phyloP scores from a whole-genome alignment of 2,329 filamentous ascomycete genomes.

The Pseudocercospora musae region DNA sequence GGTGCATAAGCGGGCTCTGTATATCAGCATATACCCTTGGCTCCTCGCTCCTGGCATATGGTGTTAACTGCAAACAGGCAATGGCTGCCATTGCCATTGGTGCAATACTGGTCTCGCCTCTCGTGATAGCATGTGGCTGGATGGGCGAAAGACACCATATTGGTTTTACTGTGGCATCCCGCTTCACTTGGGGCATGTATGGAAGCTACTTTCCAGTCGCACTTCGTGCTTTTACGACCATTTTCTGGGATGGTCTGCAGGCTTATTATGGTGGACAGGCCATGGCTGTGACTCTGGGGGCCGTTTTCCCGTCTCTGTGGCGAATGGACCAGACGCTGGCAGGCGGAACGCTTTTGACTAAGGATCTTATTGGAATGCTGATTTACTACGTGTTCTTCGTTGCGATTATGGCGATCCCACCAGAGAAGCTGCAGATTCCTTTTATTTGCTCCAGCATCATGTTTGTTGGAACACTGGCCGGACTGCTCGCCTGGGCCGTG shows the following conservation, averaged over 20 bases:
- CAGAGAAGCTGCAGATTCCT: slow-evolving; percentile 1
- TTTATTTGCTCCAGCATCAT: background rate
- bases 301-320: background rate
- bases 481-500: background rate
- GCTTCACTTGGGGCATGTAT: slow-evolving; percentile 5
- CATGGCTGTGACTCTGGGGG: background rate
- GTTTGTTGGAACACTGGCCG: background rate
- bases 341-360: background rate
- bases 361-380: slow-evolving; percentile 5
- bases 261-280: slow-evolving; percentile 3
- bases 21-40: slow-evolving; percentile 2
- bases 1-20: slow-evolving; percentile 3
- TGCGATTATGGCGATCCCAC: slow-evolving; percentile 1
- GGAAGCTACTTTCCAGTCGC: slow-evolving; percentile 2
- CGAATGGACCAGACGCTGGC: slow-evolving; percentile 4
- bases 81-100: slow-evolving; percentile 2
- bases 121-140: slow-evolving; percentile 2
- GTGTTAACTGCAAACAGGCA: slow-evolving; percentile 2
- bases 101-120: background rate
- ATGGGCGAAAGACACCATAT: slow-evolving; percentile 2
- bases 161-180: background rate
- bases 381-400: slow-evolving; percentile 2
- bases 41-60: slow-evolving; percentile 2
- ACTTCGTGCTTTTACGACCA: background rate
- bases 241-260: slow-evolving; percentile 3